phyloP scores from a whole-genome alignment of 1,284 basidiomycete species.

The Hymenochaete sp. region DNA sequence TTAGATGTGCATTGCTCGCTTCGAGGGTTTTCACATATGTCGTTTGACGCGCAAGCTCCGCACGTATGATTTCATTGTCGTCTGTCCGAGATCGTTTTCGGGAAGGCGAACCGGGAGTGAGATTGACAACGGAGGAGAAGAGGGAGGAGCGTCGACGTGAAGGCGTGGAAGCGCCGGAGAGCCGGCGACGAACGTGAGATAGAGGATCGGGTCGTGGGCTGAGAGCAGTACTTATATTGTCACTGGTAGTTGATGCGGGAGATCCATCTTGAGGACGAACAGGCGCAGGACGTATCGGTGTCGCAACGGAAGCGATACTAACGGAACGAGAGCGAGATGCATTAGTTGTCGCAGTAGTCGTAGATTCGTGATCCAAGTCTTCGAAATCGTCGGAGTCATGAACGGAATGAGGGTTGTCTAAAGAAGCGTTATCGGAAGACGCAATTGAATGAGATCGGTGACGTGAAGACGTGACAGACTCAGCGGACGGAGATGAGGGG shows the following conservation, averaged over 20 bases:
- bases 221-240: no score
- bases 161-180: conserved; percentile 4
- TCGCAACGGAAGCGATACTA: no score
- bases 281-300: background rate
- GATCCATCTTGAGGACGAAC: no score
- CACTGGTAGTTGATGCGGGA: no score
- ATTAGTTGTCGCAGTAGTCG: no score
- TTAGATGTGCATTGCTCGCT: conserved; percentile 50
- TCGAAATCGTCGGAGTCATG: no score
- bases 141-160: background rate
- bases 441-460: conserved; percentile 8
- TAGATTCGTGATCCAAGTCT: no score
- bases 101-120: background rate
- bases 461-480: conserved; percentile 2
- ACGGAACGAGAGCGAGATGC: no score
- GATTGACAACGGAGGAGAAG: background rate
- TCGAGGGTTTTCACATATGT: conserved; percentile 56
- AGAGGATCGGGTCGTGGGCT: conserved; percentile 5
- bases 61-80: conserved; percentile 46
- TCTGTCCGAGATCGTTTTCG: conserved; percentile 27
- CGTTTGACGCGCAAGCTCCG: conserved; percentile 56
- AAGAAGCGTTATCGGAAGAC: conserved; percentile 5
- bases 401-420: background rate
- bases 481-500: background rate
- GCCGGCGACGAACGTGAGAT: conserved; percentile 1